Conservation (phyloP, 345 rosid genomes). For the Gossypium raimondii region DNA sequence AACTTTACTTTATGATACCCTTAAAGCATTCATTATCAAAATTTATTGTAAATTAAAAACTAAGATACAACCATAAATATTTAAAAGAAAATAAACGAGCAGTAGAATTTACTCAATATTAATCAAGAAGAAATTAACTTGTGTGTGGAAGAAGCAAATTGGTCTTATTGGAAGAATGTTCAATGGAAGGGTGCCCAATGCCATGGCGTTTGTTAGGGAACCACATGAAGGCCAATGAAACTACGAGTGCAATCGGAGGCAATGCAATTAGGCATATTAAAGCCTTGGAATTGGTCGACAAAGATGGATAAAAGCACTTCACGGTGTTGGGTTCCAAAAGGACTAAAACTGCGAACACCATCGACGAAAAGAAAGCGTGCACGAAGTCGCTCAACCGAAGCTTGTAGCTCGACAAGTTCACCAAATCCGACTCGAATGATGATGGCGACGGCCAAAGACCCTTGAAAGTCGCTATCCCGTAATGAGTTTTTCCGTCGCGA, state of each 20-base stretch:
- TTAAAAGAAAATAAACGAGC: no score
- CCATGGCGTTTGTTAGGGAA: slow-evolving; percentile 80
- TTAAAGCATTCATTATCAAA: background rate
- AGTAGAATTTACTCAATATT: background rate
- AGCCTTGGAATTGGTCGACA: slow-evolving; percentile 37
- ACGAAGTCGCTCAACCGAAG: slow-evolving; percentile 55
- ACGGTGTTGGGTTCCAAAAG: slow-evolving; percentile 56
- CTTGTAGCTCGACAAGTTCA: slow-evolving; percentile 51
- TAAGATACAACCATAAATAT: background rate
- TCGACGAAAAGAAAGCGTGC: slow-evolving; percentile 45
- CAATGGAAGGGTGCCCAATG: slow-evolving; percentile 56
- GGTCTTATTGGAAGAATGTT: background rate
- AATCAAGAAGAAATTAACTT: background rate
- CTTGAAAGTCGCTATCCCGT: slow-evolving; percentile 52
- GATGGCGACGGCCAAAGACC: slow-evolving; percentile 57
- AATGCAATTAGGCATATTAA: slow-evolving; percentile 38
- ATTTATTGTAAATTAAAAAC: background rate
- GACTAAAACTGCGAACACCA: slow-evolving; percentile 49
- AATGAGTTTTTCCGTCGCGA: slow-evolving; percentile 42
- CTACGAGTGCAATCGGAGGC: slow-evolving; percentile 53
- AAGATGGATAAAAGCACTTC: slow-evolving; percentile 56
- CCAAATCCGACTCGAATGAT: slow-evolving; percentile 22
- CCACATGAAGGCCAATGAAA: slow-evolving; percentile 47
- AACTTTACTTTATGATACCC: background rate
- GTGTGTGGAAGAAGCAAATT: background rate